Evolutionary conservation across 2,329 filamentous ascomycete genomes (phyloP), one percentile per base, ranked within the genome.

Genomic region (Alternaria sp.): DNA sequence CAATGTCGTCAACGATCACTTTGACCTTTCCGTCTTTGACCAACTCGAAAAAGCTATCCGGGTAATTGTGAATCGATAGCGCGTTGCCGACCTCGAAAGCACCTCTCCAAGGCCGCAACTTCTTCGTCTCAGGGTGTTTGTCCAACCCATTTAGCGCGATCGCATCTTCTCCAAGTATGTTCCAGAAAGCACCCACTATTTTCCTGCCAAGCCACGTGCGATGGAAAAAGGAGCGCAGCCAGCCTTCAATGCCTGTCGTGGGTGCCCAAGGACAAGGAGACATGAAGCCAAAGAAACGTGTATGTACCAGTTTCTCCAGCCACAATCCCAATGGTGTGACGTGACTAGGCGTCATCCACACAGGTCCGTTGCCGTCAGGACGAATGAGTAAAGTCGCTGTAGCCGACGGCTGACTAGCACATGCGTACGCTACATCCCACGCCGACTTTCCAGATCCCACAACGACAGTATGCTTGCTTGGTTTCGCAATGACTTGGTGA

Each of bases 241-340:
- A 80, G 12, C 83, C 70, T 63, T 75, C 80, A 67, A 85, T 90
- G 1, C 89, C 90, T 71, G 89, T 89, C 2, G 84, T 85, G 2
- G 84, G 82, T 5, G 89, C 90, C 89, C 90, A 94, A 13, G 91
- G 85, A 73, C 91, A 93, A 0, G 92, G 91, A 55, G 87, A 89
- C 77, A 94, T 88, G 88, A 90, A 93, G 2, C 88, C 91, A 57
- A 93, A 79, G 66, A 91, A 84, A 0, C 91, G 88, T 0, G 87
- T 90, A 30, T 86, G 85, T 5, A 90, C 85, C 5, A 93, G 83
- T 69, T 90, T 88, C 77, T 93, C 90, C 0, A 92, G 80, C 85
- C 87, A 88, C 61, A 85, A 85, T 75, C 89, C 89, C n/a, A 91
- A 73, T 0, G 89, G 89, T 1, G 90, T 91, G 15, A 92, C 88